Percentiles rank a stretch among this genome's conserved stretches.
Evolutionary conservation across 345 rosid genomes (phyloP).

Genomic region (Arabis alpina): DNA sequence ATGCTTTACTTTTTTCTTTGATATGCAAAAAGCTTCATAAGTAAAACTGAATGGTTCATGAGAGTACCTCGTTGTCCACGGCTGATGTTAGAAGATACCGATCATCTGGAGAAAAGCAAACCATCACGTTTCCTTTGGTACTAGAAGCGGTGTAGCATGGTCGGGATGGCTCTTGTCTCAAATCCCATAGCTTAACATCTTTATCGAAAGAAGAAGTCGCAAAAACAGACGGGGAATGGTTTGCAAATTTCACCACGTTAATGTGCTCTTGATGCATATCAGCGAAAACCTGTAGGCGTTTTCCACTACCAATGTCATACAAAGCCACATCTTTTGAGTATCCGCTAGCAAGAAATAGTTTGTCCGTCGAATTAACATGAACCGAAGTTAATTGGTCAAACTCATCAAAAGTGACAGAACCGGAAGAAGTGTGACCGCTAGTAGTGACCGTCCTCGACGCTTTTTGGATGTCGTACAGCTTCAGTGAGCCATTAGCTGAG

Average conservation of each 20-base stretch:
- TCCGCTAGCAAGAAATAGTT: slow-evolving; percentile 92
- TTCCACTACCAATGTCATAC: slow-evolving; percentile 79
- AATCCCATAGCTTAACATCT: slow-evolving; percentile 92
- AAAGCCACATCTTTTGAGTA: slow-evolving; percentile 86
- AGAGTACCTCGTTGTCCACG: slow-evolving; percentile 90
- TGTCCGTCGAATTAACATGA: slow-evolving; percentile 85
- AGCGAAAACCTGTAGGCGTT: slow-evolving; percentile 69
- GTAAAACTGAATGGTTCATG: not conserved
- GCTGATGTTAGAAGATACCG: slow-evolving; percentile 94
- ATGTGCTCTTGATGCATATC: slow-evolving; percentile 93
- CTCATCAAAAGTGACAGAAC: slow-evolving; percentile 73
- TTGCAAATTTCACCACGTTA: slow-evolving; percentile 90
- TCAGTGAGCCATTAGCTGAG: slow-evolving; percentile 90
- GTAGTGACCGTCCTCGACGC: slow-evolving; percentile 45
- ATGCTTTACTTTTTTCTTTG: not conserved
- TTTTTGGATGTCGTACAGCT: slow-evolving; percentile 68
- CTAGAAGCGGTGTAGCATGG: slow-evolving; percentile 87
- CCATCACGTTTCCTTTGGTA: slow-evolving; percentile 94
- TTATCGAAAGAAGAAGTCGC: slow-evolving; percentile 97
- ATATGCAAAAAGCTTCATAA: not conserved
- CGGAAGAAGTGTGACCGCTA: slow-evolving; percentile 42
- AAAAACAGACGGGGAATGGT: slow-evolving; percentile 82
- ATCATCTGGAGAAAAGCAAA: slow-evolving; percentile 98
- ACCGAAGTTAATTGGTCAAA: slow-evolving; percentile 93
- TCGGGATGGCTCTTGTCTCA: slow-evolving; percentile 73